Evolutionary conservation across 257 asterid species (phyloP).

Genomic region (Solanum piurae): DNA sequence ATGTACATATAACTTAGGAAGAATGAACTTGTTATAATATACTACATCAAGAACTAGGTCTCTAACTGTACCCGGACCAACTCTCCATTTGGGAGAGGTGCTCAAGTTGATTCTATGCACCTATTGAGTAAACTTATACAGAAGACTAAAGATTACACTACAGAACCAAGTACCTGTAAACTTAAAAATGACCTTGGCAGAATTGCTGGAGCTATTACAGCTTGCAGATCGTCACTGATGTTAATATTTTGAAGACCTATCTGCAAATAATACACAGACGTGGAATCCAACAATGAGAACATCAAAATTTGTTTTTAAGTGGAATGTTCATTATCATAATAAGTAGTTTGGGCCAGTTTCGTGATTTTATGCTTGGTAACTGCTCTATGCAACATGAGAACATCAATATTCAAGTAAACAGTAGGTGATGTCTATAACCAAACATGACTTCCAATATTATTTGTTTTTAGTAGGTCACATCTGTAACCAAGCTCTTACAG

Average conservation of each 20-base stretch:
- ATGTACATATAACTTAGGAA: not conserved
- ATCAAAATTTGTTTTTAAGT: not conserved
- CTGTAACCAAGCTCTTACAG: not conserved
- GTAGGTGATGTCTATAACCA: not conserved
- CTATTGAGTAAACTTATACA: not conserved
- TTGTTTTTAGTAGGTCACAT: not conserved
- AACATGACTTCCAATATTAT: not conserved
- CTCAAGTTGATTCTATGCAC: not conserved
- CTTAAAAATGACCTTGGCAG: conserved; percentile 69
- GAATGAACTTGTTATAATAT: not conserved
- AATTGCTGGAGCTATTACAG: conserved; percentile 78
- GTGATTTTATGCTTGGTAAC: not conserved
- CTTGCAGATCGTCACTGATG: conserved; percentile 70
- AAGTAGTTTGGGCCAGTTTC: not conserved
- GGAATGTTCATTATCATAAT: not conserved
- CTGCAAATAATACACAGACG: conserved; percentile 23
- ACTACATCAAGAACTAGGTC: not conserved
- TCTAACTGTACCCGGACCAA: not conserved
- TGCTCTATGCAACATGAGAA: not conserved
- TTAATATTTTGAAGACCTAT: conserved; percentile 54
- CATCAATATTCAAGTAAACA: not conserved
- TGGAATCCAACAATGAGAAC: not conserved
- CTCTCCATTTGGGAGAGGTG: not conserved
- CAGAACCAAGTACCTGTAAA: conserved; percentile 42
- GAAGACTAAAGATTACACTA: not conserved